Base-by-base conservation (phyloP, 2,329 filamentous ascomycete genomes). In the Claviceps africana region DNA sequence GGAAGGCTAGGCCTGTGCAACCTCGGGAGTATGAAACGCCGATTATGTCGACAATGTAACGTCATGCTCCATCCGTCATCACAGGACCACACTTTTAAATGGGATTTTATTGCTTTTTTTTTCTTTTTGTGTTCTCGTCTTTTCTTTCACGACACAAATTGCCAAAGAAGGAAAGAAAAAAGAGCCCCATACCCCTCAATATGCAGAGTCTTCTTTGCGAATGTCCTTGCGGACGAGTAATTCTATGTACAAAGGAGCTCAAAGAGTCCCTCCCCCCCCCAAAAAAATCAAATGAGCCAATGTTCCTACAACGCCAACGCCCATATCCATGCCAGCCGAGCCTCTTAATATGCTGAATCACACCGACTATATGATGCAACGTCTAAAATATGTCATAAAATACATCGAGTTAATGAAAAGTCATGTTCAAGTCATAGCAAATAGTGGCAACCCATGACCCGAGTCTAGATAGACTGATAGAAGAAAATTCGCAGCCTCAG, bases 301-400 rank as follows among this genome's bases (percentile, higher is more conserved):
- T 53, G 43, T 37, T 19, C 53, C 51, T 51, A 37, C 58, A 53
- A 58, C 57, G 54, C 57, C 57, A 61, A 65, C 64, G 64, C 64
- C 48, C 8, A 17, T 21, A 30, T 43, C 49, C 30, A 45, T 51
- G 42, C 31, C 31, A 46, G 11, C 19, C 62, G 43, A 45, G 57
- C 55, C 52, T 61, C 59, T 62, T 63, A 61, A 59, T 50, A 58
- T 65, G 55, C 58, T 47, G 22, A 31, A 21, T 25, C 19, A 25
- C 19, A 61, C 58, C 60, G 56, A 57, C 55, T 19, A 31, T 35
- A 37, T 44, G 25, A 30, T 51, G 48, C n/a, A 56, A 57, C 55
- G 56, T 51, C 57, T 47, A 48, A 54, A 59, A 54, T 46, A 53
- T 28, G 28, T 53, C 43, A 43, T 48, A 56, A 53, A 59, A 52